Evolutionary conservation across 2,329 filamentous ascomycete species (phyloP).

Genomic region (Pestalotiopsis sp.): DNA sequence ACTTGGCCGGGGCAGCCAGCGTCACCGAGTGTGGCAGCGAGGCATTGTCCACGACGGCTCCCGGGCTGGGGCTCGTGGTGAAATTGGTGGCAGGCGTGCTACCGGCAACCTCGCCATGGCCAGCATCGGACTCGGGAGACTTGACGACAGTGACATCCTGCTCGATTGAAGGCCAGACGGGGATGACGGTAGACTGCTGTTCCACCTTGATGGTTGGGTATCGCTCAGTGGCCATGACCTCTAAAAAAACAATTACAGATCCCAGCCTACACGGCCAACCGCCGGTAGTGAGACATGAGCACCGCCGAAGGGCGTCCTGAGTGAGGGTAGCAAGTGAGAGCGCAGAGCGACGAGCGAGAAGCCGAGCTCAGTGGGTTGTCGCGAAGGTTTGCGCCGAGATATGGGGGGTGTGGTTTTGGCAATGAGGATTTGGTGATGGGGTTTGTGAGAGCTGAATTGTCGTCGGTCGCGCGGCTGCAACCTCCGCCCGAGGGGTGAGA

Average conservation of each 20-base stretch:
- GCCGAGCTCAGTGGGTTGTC: neutral
- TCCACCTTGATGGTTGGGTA: constrained; percentile 8
- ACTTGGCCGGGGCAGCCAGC: constrained; percentile 2
- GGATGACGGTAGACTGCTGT: neutral
- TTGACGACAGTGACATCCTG: neutral
- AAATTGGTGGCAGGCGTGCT: neutral
- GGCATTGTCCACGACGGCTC: neutral
- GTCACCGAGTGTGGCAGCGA: neutral
- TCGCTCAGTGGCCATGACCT: neutral
- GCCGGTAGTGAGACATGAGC: constrained; percentile 10
- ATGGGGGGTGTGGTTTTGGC: neutral
- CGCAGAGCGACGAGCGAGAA: neutral
- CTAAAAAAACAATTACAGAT: neutral
- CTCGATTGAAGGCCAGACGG: constrained; percentile 5
- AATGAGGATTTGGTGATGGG: neutral
- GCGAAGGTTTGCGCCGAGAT: neutral
- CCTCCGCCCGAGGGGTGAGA: constrained; percentile 5
- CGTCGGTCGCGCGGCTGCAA: neutral
- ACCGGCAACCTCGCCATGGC: neutral
- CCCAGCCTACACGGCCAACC: constrained; percentile 6
- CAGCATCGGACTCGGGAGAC: neutral
- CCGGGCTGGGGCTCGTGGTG: neutral
- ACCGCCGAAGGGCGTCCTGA: neutral
- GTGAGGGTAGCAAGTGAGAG: neutral
- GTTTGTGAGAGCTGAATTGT: neutral